phyloP scores from a whole-genome alignment of 228 moss, liverwort and hornwort genomes.

The Sphagnum magellanicum region DNA sequence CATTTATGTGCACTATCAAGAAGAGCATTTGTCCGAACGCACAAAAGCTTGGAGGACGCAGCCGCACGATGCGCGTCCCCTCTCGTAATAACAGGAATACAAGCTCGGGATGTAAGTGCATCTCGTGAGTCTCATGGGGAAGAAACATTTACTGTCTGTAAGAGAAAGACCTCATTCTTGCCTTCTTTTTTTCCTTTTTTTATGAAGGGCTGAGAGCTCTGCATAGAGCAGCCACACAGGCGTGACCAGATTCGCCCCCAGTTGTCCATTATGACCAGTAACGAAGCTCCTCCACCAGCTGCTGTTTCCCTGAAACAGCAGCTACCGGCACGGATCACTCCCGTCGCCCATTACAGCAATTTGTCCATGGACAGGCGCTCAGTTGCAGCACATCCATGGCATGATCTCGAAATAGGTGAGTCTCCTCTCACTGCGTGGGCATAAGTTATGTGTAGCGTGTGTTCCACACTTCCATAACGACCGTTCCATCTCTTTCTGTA shows the following conservation, averaged over 20 bases:
- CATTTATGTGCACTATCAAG: too few species aligned
- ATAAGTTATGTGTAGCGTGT: too few species aligned
- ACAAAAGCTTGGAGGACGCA: too few species aligned
- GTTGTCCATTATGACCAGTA: slow-evolving; percentile 12
- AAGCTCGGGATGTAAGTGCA: too few species aligned
- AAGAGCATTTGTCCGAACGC: too few species aligned
- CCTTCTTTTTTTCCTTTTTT: not conserved
- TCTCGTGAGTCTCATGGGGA: too few species aligned
- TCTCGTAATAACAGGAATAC: too few species aligned
- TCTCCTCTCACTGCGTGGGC: not conserved
- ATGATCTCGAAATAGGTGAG: slow-evolving; percentile 88
- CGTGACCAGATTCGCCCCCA: slow-evolving; percentile 3
- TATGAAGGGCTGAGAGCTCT: slow-evolving; percentile 13
- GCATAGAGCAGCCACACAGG: slow-evolving; percentile 2
- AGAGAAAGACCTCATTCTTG: too few species aligned
- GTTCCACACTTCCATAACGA: too few species aligned
- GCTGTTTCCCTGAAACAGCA: slow-evolving; percentile 3
- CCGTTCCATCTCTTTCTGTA: not conserved
- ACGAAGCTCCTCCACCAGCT: slow-evolving; percentile 11
- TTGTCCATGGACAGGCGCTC: slow-evolving; percentile 66
- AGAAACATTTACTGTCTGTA: too few species aligned
- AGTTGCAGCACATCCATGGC: slow-evolving; percentile 91
- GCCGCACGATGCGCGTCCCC: too few species aligned
- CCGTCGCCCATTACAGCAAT: slow-evolving; percentile 42
- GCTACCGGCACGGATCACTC: slow-evolving; percentile 8